Base-by-base conservation (phyloP, 2,329 filamentous ascomycete genomes). In the Colletotrichum coccodes region DNA sequence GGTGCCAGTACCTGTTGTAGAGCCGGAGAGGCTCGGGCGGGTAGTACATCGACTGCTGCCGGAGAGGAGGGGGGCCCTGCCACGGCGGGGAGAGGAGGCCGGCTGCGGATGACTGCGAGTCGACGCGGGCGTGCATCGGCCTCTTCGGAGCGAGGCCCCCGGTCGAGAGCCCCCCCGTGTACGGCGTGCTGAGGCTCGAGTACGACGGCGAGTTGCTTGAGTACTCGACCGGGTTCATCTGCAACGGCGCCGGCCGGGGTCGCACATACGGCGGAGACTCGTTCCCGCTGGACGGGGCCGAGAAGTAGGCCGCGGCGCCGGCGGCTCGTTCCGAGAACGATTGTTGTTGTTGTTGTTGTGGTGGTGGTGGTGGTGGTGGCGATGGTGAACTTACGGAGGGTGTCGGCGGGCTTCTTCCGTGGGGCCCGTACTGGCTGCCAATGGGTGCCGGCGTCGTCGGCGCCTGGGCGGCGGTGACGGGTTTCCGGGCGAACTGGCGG, bases 1-100 rank as follows among this genome's bases (percentile, higher is more conserved):
- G 72, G 21, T 78, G 78, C 81, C 80, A 84, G 65, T 80, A 72
- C 40, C 5, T 59, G 46, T 60, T 61, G 62, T 52, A 70, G 44
- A n/a, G 52, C 6, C 34, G 34, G 26, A 68, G 44, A 28, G 57
- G 52, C 16, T 60, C 49, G 21, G 68, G 64, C 14, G 68, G 64
- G 11, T 70, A 56, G 23, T 70, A 68, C 4, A 57, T 64, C 3
- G 61, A 56, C 14, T 56, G 46, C 7, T 53, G 66, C 11, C 66
- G 61, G 11, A 49, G 49, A 6, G 57, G 38, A 28, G 57, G 46
- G 6, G 60, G 63, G 6, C n/a, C 38, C 6, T 50, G 56, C 50
- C 30, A 54, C 5, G 67, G 64, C 6, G 69, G 62, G 12, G 64
- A 69, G 30, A 71, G 40, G 2, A 71, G 69, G 6, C 57, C 57